Base-by-base conservation (phyloP, 805 yeast genomes). In the Ogataea chonburiensis region DNA sequence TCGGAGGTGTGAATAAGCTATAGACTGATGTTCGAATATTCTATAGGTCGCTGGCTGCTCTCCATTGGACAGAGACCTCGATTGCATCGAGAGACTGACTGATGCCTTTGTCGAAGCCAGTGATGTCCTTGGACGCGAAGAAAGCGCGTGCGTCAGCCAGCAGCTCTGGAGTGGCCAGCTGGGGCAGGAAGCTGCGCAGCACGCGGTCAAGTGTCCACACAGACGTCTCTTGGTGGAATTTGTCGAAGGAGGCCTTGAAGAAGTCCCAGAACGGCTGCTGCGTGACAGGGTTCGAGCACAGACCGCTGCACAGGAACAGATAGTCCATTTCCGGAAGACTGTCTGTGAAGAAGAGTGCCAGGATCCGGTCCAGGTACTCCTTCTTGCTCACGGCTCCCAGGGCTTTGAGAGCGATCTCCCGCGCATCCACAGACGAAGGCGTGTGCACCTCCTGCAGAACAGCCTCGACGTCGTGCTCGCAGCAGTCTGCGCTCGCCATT, bases 321-420 rank as follows among this genome's bases (percentile, higher is more conserved):
- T 73, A 66, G 49, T 80, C 83, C 81, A 80, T 81, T 16, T 66
- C 67, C 0, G 77, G 76, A 22, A 79, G 66, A 24, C 63, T 53
- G 2, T 67, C 66, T 23, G 73, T 64, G 27, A 68, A 52, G 20
- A 76, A 54, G 39, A 67, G 49, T 0, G 47, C 55, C n/a, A 77
- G 46, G 31, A 74, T 57, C 31, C 53, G 52, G n/a, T 57, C 48
- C 17, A 74, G 59, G 18, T 66, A 60, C 10, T 56, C 60, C 7
- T 53, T 48, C 19, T 66, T 63, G 23, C 61, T 46, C 14, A 71
- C 62, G 12, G 62, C 55, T 1, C 86, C 85, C 29, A 80, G 56
- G 0, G 85, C 72, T n/a, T 55, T 53, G 17, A 79, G 60, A 0
- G 82, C 78, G 33, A 72, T 63, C 56, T 80, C 86, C 34, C 79